Base-by-base conservation (phyloP, 768 basidiomycete genomes). In the Chalciporus pseudorubinellus region DNA sequence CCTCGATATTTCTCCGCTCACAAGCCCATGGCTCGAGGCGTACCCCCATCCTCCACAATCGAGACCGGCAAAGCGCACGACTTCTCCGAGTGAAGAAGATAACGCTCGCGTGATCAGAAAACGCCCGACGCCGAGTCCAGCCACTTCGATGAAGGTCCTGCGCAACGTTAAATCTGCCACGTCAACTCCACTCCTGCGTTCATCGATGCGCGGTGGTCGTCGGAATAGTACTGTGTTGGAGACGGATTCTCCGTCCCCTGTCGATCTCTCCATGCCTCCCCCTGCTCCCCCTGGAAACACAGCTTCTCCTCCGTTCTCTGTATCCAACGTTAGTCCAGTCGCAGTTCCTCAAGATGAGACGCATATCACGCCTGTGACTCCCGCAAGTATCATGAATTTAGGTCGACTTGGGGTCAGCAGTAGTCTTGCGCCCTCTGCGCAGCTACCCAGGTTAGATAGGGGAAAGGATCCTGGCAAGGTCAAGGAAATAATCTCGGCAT, bases 371-470 rank as follows among this genome's bases (percentile, higher is more conserved):
- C 95, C 95, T 6, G 91, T 92, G 39, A 97, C 95, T 0, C 95
- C 95, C 1, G 88, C 92, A 0, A 89, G 84, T 51, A 87, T 98
- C 63, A 92, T 98, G 90, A 95, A 95, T 57, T 76, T 98, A 7
- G 84, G 85, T 3, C 72, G 79, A 33, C 67, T 87, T 3, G 81
- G 84, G 6, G 71, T 80, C 46, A 74, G 77, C 43, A 80, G 70
- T 53, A 67, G 74, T 24, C 65, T 77, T 31, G 64, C 74, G 5
- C 75, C 74, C 3, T 46, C 50, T 26, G 21, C 60, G 51, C 62
- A 68, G 31, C 48, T 56, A 4, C 19, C 48, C 12, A 54, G 48
- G 1, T 48, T 24, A 10, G 62, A 62, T 14, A 72, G 66, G 48
- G 62, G 51, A 31, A 68, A 70, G n/a, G 66, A 68, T 22, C 41